Conservation (phyloP, 805 yeast species). For the Saccharomycopsis amapae region DNA sequence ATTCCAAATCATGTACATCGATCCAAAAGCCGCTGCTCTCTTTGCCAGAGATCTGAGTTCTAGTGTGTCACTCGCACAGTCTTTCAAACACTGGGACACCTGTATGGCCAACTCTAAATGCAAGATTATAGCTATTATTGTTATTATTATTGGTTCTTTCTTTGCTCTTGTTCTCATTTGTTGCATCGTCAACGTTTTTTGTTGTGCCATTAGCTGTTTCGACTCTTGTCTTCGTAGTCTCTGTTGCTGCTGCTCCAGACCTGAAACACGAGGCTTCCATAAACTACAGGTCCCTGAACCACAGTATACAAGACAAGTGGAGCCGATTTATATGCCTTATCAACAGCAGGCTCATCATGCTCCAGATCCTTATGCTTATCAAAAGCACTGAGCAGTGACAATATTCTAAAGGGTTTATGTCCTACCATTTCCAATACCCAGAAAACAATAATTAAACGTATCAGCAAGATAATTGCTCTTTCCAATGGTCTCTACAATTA, state of each 20-base stretch:
- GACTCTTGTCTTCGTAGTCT: constrained; percentile 20
- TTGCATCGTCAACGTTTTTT: constrained; percentile 47
- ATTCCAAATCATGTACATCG: background rate
- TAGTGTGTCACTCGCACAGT: constrained; percentile 29
- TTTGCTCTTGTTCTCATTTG: constrained; percentile 50
- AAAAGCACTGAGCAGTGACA: too few relatives aligned
- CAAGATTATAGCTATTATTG: constrained; percentile 70
- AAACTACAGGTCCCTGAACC: constrained; percentile 20
- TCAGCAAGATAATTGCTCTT: too few relatives aligned
- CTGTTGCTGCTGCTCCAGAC: background rate
- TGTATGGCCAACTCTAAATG: constrained; percentile 76
- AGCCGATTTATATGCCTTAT: constrained; percentile 17
- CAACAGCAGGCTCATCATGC: too few relatives aligned
- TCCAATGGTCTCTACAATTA: too few relatives aligned
- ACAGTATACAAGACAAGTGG: constrained; percentile 18
- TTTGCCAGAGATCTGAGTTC: constrained; percentile 6
- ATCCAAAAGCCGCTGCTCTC: background rate
- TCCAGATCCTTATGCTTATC: too few relatives aligned
- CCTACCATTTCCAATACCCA: too few relatives aligned
- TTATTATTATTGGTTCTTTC: constrained; percentile 52
- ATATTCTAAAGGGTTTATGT: too few relatives aligned
- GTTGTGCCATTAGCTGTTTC: constrained; percentile 50
- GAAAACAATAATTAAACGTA: too few relatives aligned
- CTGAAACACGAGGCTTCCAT: too few relatives aligned
- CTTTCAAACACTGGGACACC: constrained; percentile 64